Evolutionary conservation across 495 filamentous ascomycete species (phyloP), one percentile per base, ranked within the genome.

Genomic region (Penicillium coffeae): DNA sequence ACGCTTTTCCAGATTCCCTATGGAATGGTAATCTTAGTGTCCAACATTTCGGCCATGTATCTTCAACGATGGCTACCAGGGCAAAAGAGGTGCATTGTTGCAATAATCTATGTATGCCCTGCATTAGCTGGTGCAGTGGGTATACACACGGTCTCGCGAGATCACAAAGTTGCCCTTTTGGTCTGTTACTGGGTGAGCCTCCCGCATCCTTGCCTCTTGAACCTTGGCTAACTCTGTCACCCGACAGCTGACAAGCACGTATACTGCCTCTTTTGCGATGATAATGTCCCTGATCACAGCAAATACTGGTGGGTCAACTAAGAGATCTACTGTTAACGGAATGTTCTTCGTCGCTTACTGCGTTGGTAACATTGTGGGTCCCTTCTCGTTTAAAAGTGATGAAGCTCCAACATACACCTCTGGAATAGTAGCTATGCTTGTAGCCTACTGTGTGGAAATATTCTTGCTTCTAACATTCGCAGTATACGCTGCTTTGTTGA

Each of bases 231-330:
- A 22, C 20, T 12, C 8, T 1, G 10, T 1, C 7, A 1, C 13
- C 14, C n/a, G 20, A 2, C 13, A 22, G 38, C 3, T 22, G 14
- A 41, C 38, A 9, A 41, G 15, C 16, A 41, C 36, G 13, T 84
- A 82, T 48, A 77, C 79, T 48, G 81, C 78, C 0, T 76, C 81
- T 0, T 81, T 77, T 27, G 77, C 81, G 13, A 62, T 84, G 30
- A 69, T 74, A 1, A 69, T 82, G 32, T 78, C 75, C 7, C 62
- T 85, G 12, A 62, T 71, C 3, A 84, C 77, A 0, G 70, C 68
- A 12, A 80, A 79, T 48, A 73, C 66, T 43, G 77, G 68, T 0
- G 74, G 79, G 0, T 77, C 82, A 38, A 80, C 78, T 2, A 84
- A 84, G 60, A 79, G 81, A 40, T 70, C 74, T 8, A 66, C 76